Base-by-base conservation (phyloP, 2,329 filamentous ascomycete species). In the Stagonosporopsis cucurbitacearum region DNA sequence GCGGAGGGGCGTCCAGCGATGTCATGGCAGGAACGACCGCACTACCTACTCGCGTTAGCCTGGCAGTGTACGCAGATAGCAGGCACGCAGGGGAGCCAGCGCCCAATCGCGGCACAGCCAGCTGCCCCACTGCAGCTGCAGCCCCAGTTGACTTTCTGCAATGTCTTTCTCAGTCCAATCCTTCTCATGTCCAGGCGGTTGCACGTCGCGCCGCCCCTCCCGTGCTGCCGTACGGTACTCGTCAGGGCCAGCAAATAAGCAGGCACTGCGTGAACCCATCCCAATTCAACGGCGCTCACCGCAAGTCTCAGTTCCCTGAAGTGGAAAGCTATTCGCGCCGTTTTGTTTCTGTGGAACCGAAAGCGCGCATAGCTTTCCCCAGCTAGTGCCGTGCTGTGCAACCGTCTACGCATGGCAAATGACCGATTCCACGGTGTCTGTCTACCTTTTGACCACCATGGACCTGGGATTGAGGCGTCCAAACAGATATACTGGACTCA, bases 391-490 rank as follows among this genome's bases (percentile, higher is more conserved):
- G 25, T 4, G 7, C 19, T 36, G 9, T 28, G 45, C 51, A 36
- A 3, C 20, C 2, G 23, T 30, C 49, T 39, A 49, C 44, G n/a
- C 50, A 36, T 15, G 33, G 33, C 33, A 36, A 36, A 30, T 47
- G 42, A 47, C 50, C 50, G 50, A 28, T 28, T 22, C 44, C 48
- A 37, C 32, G 15, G 50, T 54, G 50, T 32, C 5, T 25, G 17
- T 32, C n/a, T 32, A 32, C 30, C 30, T 32, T 23, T 40, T 30
- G 22, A 23, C 26, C 19, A 32, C 53, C 53, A 47, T 56, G 53
- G 46, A n/a, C 46, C 41, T 47, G 53, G 53, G 46, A 50, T 33
- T 25, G 41, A 44, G 42, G 41, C 42, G 36, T 39, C 53, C 23
- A 54, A 33, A 40, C 32, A 54, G 9, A 13, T 23, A 13, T 39